Conservation (phyloP, 768 basidiomycete species). For the Pisolithus microcarpus region DNA sequence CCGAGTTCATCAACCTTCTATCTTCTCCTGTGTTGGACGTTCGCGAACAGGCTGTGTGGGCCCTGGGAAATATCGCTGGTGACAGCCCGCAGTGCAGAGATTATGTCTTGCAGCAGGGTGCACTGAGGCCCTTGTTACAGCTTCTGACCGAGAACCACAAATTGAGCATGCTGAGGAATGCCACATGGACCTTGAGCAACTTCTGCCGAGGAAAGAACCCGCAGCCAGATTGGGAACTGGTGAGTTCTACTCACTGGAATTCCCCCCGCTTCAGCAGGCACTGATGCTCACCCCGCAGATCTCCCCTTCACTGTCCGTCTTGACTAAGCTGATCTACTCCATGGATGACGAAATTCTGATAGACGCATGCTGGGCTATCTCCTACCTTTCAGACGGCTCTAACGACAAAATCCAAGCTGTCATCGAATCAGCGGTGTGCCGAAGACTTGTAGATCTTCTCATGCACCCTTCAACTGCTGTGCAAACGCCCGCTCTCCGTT, state of each 20-base stretch:
- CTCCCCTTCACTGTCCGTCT: slow-evolving; percentile 90
- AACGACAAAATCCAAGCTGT: slow-evolving; percentile 99
- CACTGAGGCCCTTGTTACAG: slow-evolving; percentile 84
- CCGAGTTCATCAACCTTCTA: slow-evolving; percentile 93
- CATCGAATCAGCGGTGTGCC: slow-evolving; percentile 96
- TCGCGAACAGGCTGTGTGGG: slow-evolving; percentile 99
- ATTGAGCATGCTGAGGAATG: slow-evolving; percentile 96
- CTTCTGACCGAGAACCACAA: slow-evolving; percentile 96
- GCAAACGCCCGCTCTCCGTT: slow-evolving; percentile 96
- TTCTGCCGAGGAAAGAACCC: slow-evolving; percentile 98
- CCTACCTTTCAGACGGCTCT: slow-evolving; percentile 96
- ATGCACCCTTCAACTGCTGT: slow-evolving; percentile 94
- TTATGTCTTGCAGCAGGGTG: slow-evolving; percentile 90
- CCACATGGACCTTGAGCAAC: slow-evolving; percentile 99
- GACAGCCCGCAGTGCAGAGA: slow-evolving; percentile 97
- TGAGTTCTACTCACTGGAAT: slow-evolving; percentile 25
- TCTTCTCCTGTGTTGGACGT: slow-evolving; percentile 95
- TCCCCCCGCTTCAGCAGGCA: background rate
- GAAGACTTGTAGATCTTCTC: slow-evolving; percentile 93
- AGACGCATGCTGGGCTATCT: slow-evolving; percentile 99
- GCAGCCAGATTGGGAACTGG: slow-evolving; percentile 96
- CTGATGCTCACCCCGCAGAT: slow-evolving; percentile 51
- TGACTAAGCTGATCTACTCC: slow-evolving; percentile 98
- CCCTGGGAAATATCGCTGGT: slow-evolving; percentile 97
- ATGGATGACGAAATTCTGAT: slow-evolving; percentile 98